A percentile compares a stretch with the other conserved stretches of the same genome.
These are phyloP conservation scores for Cercis canadensis DNA, from an alignment of 306 rosid species.

Conservation along the genomic window DNA sequence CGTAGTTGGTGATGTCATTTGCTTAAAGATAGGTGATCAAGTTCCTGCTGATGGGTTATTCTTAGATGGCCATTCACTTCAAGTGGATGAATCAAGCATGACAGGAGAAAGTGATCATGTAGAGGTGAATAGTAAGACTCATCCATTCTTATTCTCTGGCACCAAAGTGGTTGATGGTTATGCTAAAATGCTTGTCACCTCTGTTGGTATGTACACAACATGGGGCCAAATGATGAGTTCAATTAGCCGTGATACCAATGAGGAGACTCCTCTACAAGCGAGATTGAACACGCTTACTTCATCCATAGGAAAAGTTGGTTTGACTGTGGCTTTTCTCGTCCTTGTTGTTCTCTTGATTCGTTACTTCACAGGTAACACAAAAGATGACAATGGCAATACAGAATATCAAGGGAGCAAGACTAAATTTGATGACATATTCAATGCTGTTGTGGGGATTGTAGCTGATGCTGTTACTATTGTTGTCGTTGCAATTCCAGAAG, in stretches of 20 bases:
- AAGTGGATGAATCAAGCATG: slow-evolving; percentile 46
- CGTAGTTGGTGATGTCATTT: slow-evolving; percentile 51
- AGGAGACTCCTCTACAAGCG: slow-evolving; percentile 38
- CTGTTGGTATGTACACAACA: slow-evolving; percentile 44
- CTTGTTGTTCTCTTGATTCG: slow-evolving; percentile 35
- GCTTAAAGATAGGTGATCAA: slow-evolving; percentile 49
- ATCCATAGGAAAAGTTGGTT: slow-evolving; percentile 38
- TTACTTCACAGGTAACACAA: slow-evolving; percentile 33
- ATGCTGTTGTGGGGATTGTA: slow-evolving; percentile 28
- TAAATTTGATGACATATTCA: slow-evolving; percentile 16
- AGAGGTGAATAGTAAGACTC: slow-evolving; percentile 6
- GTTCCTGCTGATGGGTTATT: slow-evolving; percentile 57
- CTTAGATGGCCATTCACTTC: slow-evolving; percentile 39
- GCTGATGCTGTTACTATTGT: slow-evolving; percentile 49
- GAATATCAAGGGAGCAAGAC: slow-evolving; percentile 34
- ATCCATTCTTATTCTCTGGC: slow-evolving; percentile 48
- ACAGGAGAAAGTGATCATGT: slow-evolving; percentile 52
- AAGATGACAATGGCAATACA: slow-evolving; percentile 31
- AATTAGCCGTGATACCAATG: slow-evolving; percentile 20
- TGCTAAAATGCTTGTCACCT: slow-evolving; percentile 47
- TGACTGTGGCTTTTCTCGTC: slow-evolving; percentile 40
- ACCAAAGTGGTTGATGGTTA: slow-evolving; percentile 49
- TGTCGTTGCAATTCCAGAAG: slow-evolving; percentile 58
- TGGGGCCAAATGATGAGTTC: slow-evolving; percentile 50
- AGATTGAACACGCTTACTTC: slow-evolving; percentile 37